A percentile compares a stretch with the other conserved stretches of the same genome.
Evolutionary conservation across 306 rosid species (phyloP).

Genomic region (Fragaria iinumae): DNA sequence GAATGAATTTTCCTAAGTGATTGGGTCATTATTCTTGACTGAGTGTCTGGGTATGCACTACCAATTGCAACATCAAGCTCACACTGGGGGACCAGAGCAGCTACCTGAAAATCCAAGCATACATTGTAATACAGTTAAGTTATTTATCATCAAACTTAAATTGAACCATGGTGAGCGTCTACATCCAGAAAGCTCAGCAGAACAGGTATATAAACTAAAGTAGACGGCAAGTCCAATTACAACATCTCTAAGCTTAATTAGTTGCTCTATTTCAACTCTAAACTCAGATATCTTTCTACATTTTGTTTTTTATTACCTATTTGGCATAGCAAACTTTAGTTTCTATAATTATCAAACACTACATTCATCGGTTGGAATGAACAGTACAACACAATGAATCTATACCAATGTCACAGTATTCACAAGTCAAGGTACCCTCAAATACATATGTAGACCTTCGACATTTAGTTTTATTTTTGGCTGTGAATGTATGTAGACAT

Average conservation of each 20-base stretch:
- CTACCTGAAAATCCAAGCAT: slow-evolving; percentile 55
- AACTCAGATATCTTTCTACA: not conserved
- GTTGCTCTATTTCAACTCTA: not conserved
- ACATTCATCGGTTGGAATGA: not conserved
- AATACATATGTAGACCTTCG: not conserved
- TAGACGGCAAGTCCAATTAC: not conserved
- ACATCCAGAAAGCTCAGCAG: not conserved
- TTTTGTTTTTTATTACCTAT: not conserved
- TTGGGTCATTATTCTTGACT: slow-evolving; percentile 60
- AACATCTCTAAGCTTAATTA: not conserved
- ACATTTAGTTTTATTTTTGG: not conserved
- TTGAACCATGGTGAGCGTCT: not conserved
- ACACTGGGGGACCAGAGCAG: slow-evolving; percentile 77
- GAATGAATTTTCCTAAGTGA: slow-evolving; percentile 73
- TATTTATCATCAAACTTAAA: not conserved
- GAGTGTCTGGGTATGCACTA: slow-evolving; percentile 38
- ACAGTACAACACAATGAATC: not conserved
- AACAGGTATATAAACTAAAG: not conserved
- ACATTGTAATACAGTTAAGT: not conserved
- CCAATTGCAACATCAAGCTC: slow-evolving; percentile 63
- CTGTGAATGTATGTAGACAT: not conserved
- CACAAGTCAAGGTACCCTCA: not conserved
- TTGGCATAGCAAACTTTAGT: not conserved
- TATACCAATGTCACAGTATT: not conserved
- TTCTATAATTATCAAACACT: not conserved